Percentiles rank a stretch among this genome's conserved stretches.
Conservation (phyloP, 371 early-diverging fungal genomes). For the Choanephora cucurbitarum region DNA sequence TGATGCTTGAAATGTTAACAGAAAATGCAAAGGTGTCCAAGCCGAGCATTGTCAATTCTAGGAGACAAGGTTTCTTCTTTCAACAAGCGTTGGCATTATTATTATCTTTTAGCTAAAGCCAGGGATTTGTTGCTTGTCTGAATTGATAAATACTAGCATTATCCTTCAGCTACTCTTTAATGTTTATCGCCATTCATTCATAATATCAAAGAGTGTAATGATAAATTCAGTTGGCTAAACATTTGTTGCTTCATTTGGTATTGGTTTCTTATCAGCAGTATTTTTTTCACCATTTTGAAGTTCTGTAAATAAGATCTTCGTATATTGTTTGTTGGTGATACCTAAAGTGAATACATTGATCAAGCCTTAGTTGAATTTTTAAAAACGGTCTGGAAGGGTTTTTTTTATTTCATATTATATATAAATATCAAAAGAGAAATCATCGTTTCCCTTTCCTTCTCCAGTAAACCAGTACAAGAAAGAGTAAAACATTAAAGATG, state of each 20-base stretch:
- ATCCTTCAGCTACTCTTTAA: slow-evolving; percentile 7
- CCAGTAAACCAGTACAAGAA: slow-evolving; percentile 22
- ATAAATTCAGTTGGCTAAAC: slow-evolving; percentile 18
- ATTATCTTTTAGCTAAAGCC: slow-evolving; percentile 17
- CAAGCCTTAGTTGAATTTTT: no score
- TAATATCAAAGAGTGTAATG: slow-evolving; percentile 16
- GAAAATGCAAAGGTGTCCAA: background rate
- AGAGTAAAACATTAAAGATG: slow-evolving; percentile 46
- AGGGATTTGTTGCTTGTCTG: slow-evolving; percentile 8
- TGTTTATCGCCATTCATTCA: slow-evolving; percentile 7
- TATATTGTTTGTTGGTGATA: no score
- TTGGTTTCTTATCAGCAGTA: slow-evolving; percentile 9
- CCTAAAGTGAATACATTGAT: no score
- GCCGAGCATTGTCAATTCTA: slow-evolving; percentile 10
- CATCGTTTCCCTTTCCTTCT: slow-evolving; percentile 27
- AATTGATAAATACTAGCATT: slow-evolving; percentile 9
- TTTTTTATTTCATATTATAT: no score
- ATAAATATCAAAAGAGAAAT: background rate
- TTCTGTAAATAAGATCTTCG: no score
- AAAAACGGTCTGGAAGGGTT: no score
- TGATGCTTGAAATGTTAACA: no score
- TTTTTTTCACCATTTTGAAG: no score
- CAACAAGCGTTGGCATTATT: slow-evolving; percentile 15
- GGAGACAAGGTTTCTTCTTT: slow-evolving; percentile 12
- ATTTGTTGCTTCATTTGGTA: slow-evolving; percentile 14